Base-by-base conservation (phyloP, 2,329 filamentous ascomycete species). In the Venturia aucupariae region DNA sequence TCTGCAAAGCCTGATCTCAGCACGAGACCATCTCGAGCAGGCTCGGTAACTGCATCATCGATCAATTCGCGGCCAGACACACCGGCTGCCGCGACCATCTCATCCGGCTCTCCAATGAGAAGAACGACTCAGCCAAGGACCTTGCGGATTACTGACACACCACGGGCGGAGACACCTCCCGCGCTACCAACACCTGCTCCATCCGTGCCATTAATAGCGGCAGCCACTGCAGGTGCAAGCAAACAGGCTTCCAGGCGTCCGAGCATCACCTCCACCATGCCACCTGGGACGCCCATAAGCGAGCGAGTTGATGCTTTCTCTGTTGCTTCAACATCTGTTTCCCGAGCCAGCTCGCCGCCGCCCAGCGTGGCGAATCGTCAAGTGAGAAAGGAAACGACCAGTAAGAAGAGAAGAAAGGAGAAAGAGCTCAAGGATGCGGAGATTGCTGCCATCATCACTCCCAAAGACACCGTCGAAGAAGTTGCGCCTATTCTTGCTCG, bases 281-380 rank as follows among this genome's bases (percentile, higher is more conserved):
- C 83, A 7, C 88, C 90, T n/a, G 86, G 85, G 35, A 92, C 89
- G 0, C 89, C 90, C 0, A 83, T 78, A 1, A 92, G 88, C 71
- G 90, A 92, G 70, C 79, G 85, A 64, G 91, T 88, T n/a, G 90
- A 93, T 71, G 90, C 84, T 64, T 86, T 89, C 13, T 92, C 88
- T 0, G 79, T 92, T 27, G 81, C 90, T 4, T 92, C 90, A 19
- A 82, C 86, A 2, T 90, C 89, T 1, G 76, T 89, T 41, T 90
- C 90, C 19, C 84, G 89, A 54, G 85, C 89, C 19, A 76, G 89
- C 41, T 90, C 90, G 17, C 84, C 89, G 4, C 89, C 90, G 3
- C 78, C 79, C 32, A 88, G 87, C 8, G 83, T 83, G 38, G 78
- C 80, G 3, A 87, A 82, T 69, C 79, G 91, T 60, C 89, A 89